Conservation (phyloP, 257 asterid species). For the Haberlea rhodopensis region DNA sequence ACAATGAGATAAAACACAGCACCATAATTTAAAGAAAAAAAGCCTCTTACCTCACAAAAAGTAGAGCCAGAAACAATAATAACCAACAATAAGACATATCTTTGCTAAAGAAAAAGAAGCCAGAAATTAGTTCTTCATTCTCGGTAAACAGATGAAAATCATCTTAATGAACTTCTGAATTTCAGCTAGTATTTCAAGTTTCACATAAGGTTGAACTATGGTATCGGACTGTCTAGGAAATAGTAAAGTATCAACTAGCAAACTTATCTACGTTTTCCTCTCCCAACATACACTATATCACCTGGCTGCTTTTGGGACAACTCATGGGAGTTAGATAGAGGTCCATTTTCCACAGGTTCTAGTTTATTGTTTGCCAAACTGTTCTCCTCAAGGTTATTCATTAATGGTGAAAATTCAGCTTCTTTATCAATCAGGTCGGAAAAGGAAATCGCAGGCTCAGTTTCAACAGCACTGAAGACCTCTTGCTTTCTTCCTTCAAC, state of each 20-base stretch:
- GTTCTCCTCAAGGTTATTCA: conserved; percentile 35
- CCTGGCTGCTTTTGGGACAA: conserved; percentile 36
- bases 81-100: conserved; percentile 14
- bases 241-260: conserved; percentile 33
- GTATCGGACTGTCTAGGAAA: conserved; percentile 36
- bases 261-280: conserved; percentile 41
- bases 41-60: not conserved
- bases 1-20: conserved; percentile 8
- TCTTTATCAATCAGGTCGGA: conserved; percentile 26
- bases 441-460: conserved; percentile 26
- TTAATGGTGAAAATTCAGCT: conserved; percentile 30
- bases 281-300: conserved; percentile 43
- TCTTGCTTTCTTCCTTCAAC: conserved; percentile 26
- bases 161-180: conserved; percentile 19
- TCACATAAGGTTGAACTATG: conserved; percentile 32
- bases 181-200: conserved; percentile 37
- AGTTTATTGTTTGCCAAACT: conserved; percentile 33
- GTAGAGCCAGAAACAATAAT: conserved; percentile 3
- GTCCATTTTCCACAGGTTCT: conserved; percentile 34
- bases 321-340: conserved; percentile 32
- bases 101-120: conserved; percentile 19
- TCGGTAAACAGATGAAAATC: conserved; percentile 25
- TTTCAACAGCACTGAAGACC: conserved; percentile 29
- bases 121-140: conserved; percentile 13
- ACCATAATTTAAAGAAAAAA: not conserved